A percentile compares a stretch with the other conserved stretches of the same genome.
Evolutionary conservation across 441 rosid species (phyloP).

Genomic region (Corymbia citriodora): DNA sequence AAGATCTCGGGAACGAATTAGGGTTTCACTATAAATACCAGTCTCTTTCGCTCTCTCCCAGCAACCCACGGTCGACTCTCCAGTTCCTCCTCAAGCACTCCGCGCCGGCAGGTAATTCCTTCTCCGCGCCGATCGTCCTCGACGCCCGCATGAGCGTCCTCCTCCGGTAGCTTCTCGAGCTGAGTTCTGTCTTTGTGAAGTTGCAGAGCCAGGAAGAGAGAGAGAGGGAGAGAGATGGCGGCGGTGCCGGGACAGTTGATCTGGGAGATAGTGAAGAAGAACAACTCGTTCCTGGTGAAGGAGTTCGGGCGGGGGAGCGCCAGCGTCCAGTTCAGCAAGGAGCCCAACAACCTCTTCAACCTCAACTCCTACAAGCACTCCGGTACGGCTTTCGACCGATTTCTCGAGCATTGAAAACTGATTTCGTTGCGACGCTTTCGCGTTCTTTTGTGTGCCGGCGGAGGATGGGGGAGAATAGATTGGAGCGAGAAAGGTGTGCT

Average conservation of each 20-base stretch:
- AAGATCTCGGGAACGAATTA: neutral
- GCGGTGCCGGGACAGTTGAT: constrained; percentile 16
- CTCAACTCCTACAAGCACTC: constrained; percentile 21
- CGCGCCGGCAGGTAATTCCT: neutral
- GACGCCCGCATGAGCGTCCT: neutral
- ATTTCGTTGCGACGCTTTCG: neutral
- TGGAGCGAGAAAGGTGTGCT: no score
- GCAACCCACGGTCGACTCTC: neutral
- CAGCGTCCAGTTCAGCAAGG: constrained; percentile 18
- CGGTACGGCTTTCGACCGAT: no score
- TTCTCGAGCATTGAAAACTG: neutral
- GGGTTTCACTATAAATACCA: neutral
- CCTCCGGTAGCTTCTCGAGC: neutral
- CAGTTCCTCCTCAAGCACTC: neutral
- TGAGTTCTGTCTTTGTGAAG: neutral
- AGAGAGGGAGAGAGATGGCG: constrained; percentile 3
- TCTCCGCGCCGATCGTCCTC: neutral
- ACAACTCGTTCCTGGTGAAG: constrained; percentile 17
- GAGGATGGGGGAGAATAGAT: neutral
- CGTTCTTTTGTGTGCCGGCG: neutral
- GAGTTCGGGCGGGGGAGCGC: constrained; percentile 6
- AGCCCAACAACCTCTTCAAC: constrained; percentile 17
- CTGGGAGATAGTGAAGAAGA: constrained; percentile 22
- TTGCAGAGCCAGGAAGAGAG: neutral
- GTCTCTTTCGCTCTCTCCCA: neutral